These are phyloP conservation scores for Fusarium abutilonis DNA, from an alignment of 2,329 filamentous ascomycete species.

Conservation along the genomic window DNA sequence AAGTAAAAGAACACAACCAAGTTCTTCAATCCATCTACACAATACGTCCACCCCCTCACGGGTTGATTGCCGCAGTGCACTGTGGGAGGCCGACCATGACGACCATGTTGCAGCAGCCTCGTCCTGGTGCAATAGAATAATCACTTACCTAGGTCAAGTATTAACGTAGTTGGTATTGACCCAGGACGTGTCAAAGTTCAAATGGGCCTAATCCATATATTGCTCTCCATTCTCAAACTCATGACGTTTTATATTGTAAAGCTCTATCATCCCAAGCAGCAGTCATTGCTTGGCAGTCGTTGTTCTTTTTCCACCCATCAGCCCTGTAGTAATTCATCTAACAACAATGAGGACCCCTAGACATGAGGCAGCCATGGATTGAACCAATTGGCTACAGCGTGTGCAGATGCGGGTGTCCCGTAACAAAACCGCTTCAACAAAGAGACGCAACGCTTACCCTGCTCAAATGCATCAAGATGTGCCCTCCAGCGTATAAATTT, in stretches of 20 bases:
- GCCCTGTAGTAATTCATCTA: slow-evolving; percentile 38
- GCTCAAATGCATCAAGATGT: slow-evolving; percentile 31
- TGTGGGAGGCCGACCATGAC: too few species aligned
- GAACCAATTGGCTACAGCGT: slow-evolving; percentile 3
- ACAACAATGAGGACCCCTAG: slow-evolving; percentile 19
- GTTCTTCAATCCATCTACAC: not conserved
- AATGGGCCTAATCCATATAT: too few species aligned
- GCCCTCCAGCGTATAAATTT: slow-evolving; percentile 21
- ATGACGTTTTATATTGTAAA: slow-evolving; percentile 40
- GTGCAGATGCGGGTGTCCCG: slow-evolving; percentile 10
- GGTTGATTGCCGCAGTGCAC: too few species aligned
- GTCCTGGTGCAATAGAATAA: too few species aligned
- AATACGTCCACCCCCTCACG: not conserved
- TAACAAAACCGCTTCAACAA: slow-evolving; percentile 23
- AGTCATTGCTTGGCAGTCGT: slow-evolving; percentile 26
- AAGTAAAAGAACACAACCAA: not conserved
- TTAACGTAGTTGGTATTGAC: too few species aligned
- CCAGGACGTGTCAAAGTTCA: too few species aligned
- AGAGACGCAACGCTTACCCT: slow-evolving; percentile 23
- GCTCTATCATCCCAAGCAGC: slow-evolving; percentile 38
- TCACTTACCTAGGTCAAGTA: too few species aligned
- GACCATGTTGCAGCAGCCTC: too few species aligned
- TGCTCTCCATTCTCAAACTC: slow-evolving; percentile 4
- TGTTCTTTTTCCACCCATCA: slow-evolving; percentile 30
- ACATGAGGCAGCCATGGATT: slow-evolving; percentile 3